Base-by-base conservation (phyloP, 805 yeast genomes). In the Candida xiaguanensis region DNA sequence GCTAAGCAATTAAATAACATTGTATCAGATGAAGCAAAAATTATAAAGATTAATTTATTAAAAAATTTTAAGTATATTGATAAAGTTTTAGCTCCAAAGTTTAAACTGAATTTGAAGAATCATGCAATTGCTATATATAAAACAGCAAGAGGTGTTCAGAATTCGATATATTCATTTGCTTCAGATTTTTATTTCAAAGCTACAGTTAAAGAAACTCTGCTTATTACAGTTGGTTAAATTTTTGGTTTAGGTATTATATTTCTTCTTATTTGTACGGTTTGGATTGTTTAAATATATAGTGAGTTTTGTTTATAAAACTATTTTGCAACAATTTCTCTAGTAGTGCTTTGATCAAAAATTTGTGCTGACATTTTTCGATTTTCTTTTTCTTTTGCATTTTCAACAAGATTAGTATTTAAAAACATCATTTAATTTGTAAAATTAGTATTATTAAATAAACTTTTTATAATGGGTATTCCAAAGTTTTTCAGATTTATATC, bases 401-500 rank as follows among this genome's bases (percentile, higher is more conserved):
- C 24, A 20, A 20, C 24, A 20, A 20, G 24, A 20, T 20, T 31
- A 8, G 25, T 20, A 18, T 5, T 20, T 7, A 9, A 7, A 20
- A 9, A 20, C 24, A 20, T 6, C 6, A 7, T 29, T 15, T 29
- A 29, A 8, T 29, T 29, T 12, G 12, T 16, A 29, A 12, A 8
- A 31, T 6, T 18, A 5, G 23, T 18, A 20, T 31, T 28, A 28
- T 14, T 28, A 28, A 9, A 20, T 7, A 6, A 20, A 9, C 9
- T 25, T 11, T 28, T 12, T 38, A 44, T 11, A 17, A 35, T 43
- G 59, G 98, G 98, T 74, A 91, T 93, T 58, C 99, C 99, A 41
- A 93, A 93, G 58, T 93, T 91, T 61, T 93, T 88, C 63, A 80
- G 96, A 65, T 91, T 87, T 71, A 89, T 93, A 69, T 88, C 97